Evolutionary conservation across 192 early-diverging fungal species (phyloP), one percentile per base, ranked within the genome.

Genomic region (Coemansia nantahalensis): DNA sequence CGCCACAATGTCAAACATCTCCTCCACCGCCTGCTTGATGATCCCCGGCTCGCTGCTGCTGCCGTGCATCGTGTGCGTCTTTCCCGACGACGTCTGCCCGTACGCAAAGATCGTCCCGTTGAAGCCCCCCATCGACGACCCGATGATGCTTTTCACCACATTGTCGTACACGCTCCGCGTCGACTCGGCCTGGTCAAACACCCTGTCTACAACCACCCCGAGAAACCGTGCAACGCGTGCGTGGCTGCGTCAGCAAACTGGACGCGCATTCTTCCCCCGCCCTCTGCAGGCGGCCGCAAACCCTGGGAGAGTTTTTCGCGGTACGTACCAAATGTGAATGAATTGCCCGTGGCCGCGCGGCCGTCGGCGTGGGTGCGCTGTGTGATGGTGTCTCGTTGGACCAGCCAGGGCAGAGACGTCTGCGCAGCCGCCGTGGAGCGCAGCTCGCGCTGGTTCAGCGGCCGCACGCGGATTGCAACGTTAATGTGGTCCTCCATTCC

Each of bases 31-130:
- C 28, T 82, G 78, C 35, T 75, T 76, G 35, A 88, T 89, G 32
- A 90, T 80, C 0, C 89, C 89, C 9, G 79, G 81, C 46, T 86
- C 82, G 19, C 71, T 54, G 22, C 65, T 52, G 37, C 60, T 68
- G 28, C 87, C 89, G 34, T 82, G 72, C 87, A 89, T 89, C 11
- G 78, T 77, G 50, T 80, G 78, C 0, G 96, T 97, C 62, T 99
- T 99, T 39, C 96, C 96, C 9, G 87, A 90, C 8, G 93, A 88
- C 9, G 96, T 99, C 67, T 97, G 94, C 16, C 96, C 96, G 76
- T 98, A 98, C 4, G 96, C 93, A 80, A 98, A 98, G 4, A 98
- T 91, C 4, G 94, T 96, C 24, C 94, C 93, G 66, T 98, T 96
- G 60, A 90, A 93, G 8, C 95, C 95, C 23, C 87, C 83, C 93